A percentile compares a stretch with the other conserved stretches of the same genome.
Conservation (phyloP, 2,329 filamentous ascomycete species). For the Myriosclerotinia duriaeana region DNA sequence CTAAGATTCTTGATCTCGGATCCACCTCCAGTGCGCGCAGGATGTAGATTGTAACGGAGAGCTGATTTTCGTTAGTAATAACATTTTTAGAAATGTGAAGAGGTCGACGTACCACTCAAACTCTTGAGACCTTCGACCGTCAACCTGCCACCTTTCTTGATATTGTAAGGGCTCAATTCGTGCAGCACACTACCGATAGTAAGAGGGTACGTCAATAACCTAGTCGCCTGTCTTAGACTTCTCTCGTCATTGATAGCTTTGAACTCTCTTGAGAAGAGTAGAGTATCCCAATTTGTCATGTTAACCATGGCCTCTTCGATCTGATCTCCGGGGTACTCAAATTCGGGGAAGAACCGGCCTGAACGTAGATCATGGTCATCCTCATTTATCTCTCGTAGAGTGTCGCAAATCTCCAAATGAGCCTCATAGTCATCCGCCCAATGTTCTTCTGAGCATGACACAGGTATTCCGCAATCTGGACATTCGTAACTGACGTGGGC, state of each 20-base stretch:
- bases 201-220: constrained; percentile 88
- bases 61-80: constrained; percentile 51
- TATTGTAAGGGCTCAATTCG: constrained; percentile 88
- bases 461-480: constrained; percentile 89
- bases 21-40: constrained; percentile 75
- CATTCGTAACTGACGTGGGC: constrained; percentile 91
- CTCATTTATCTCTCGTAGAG: constrained; percentile 89
- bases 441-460: constrained; percentile 91
- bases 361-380: constrained; percentile 94
- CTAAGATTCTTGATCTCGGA: constrained; percentile 74
- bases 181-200: constrained; percentile 90
- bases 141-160: constrained; percentile 71
- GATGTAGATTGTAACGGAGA: constrained; percentile 89
- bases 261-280: constrained; percentile 89
- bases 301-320: constrained; percentile 92
- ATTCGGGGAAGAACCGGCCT: constrained; percentile 89
- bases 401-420: constrained; percentile 90
- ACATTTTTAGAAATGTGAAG: background rate
- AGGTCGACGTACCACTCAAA: constrained; percentile 69
- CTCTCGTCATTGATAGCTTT: constrained; percentile 88
- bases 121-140: constrained; percentile 91
- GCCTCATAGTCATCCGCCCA: constrained; percentile 95
- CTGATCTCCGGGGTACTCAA: constrained; percentile 84
- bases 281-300: constrained; percentile 98
- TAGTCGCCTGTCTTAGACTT: constrained; percentile 87